Evolutionary conservation across 2,329 filamentous ascomycete species (phyloP).

Genomic region (Cercospora nicotianae): DNA sequence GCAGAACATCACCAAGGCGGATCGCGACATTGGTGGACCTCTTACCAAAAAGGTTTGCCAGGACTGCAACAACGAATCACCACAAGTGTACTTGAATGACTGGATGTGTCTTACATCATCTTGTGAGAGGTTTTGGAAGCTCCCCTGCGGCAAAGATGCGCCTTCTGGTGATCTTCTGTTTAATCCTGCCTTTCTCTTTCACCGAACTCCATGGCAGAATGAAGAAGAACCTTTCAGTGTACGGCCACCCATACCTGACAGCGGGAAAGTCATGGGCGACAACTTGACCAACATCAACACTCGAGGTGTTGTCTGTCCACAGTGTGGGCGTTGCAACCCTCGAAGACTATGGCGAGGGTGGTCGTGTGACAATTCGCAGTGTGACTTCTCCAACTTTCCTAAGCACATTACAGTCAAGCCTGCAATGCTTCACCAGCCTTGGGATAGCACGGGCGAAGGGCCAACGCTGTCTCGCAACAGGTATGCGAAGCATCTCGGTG

Average conservation of each 20-base stretch:
- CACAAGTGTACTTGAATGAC: slow-evolving; percentile 47
- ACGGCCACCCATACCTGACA: slow-evolving; percentile 43
- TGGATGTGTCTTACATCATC: slow-evolving; percentile 60
- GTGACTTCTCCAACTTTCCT: slow-evolving; percentile 44
- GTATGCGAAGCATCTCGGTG: slow-evolving; percentile 34
- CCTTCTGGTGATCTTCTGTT: slow-evolving; percentile 49
- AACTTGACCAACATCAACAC: slow-evolving; percentile 57
- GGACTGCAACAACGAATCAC: slow-evolving; percentile 37
- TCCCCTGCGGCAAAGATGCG: slow-evolving; percentile 38
- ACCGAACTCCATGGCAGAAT: slow-evolving; percentile 50
- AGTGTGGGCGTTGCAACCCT: slow-evolving; percentile 62
- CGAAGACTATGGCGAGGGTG: slow-evolving; percentile 63
- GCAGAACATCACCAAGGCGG: slow-evolving; percentile 7
- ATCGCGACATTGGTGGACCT: slow-evolving; percentile 7
- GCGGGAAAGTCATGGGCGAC: slow-evolving; percentile 44
- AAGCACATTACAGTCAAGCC: slow-evolving; percentile 31
- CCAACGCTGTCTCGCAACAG: slow-evolving; percentile 33
- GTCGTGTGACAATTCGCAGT: slow-evolving; percentile 57
- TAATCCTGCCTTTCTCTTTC: slow-evolving; percentile 57
- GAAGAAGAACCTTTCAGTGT: slow-evolving; percentile 43
- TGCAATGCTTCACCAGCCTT: slow-evolving; percentile 30
- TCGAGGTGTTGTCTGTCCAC: slow-evolving; percentile 65
- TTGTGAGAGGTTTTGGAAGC: slow-evolving; percentile 60
- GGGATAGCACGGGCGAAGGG: slow-evolving; percentile 34
- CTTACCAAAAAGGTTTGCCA: slow-evolving; percentile 39